Evolutionary conservation across 768 basidiomycete species (phyloP), one percentile per base, ranked within the genome.

Genomic region (Glaciozyma antarctica): DNA sequence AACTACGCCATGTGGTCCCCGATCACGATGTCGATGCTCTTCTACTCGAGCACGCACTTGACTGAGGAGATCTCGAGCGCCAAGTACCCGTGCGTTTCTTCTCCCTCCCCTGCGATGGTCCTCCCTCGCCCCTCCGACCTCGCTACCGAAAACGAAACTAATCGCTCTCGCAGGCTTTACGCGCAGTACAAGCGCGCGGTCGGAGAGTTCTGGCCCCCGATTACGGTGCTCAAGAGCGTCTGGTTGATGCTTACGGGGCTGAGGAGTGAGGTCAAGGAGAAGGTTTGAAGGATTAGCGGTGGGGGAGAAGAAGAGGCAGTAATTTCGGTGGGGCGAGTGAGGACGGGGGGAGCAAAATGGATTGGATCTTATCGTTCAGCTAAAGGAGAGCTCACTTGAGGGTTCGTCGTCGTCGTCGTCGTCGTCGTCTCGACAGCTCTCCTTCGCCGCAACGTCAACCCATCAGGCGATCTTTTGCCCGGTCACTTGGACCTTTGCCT

Each of bases 11-110:
- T 88, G 24, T 63, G 79, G 22, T 86, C 88, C 0, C 81, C 85
- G 24, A 64, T 87, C 22, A 77, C 81, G 12, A 81, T 92, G 47
- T 86, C 85, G 66, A 58, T 78, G 16, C 81, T 95, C 3, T 93
- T 94, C 80, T 79, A 83, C 74, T 81, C 83, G 3, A 92, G 89
- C 22, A 92, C 90, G 1, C 66, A 76, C 19, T 86, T 86, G 76
- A 88, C 90, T 0, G 93, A 97, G 78, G 80, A 80, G 45, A 91
- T 97, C 72, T 85, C 88, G 8, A 69, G 73, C 41, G 75, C 80
- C 57, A 95, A 95, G 75, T 91, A 90, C 73, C 83, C 86, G 69
- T 70, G 41, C 7, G 69, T 58, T 32, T 32, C 32, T 32, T 5
- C 32, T 32, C 32, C 32, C 9, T n/a, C n/a, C n/a, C n/a, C n/a